These are phyloP conservation scores for Bacidia gigantensis DNA, from an alignment of 495 filamentous ascomycete genomes.

Conservation along the genomic window DNA sequence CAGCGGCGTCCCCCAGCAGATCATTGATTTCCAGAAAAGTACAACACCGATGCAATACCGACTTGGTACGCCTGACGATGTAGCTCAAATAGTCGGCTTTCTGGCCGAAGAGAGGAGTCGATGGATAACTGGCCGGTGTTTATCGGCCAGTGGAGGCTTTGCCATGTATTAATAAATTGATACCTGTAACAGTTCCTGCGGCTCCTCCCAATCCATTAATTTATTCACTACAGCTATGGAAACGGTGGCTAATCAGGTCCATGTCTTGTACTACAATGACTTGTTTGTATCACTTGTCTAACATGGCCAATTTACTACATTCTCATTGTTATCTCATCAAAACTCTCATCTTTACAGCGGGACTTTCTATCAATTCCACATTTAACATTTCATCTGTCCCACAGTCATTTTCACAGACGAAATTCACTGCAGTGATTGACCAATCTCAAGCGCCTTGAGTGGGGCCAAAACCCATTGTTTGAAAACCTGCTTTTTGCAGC, in stretches of 20 bases:
- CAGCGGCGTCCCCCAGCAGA: constrained; percentile 22
- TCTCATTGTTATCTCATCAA: too few relatives aligned
- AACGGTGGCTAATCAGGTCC: too few relatives aligned
- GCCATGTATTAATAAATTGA: constrained; percentile 16
- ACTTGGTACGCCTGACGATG: constrained; percentile 42
- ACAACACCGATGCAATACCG: constrained; percentile 31
- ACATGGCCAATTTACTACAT: too few relatives aligned
- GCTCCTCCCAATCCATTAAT: not conserved
- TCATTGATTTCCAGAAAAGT: constrained; percentile 24
- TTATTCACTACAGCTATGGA: too few relatives aligned
- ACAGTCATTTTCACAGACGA: too few relatives aligned
- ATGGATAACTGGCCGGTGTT: constrained; percentile 47
- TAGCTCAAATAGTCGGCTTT: constrained; percentile 41
- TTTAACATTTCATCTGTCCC: too few relatives aligned
- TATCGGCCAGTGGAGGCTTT: constrained; percentile 43
- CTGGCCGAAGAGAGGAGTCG: constrained; percentile 31
- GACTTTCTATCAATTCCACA: too few relatives aligned
- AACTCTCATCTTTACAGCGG: too few relatives aligned
- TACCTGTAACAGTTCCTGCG: not conserved
- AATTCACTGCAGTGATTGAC: too few relatives aligned
- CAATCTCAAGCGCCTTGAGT: too few relatives aligned
- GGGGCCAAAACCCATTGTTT: not conserved
- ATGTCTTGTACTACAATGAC: too few relatives aligned
- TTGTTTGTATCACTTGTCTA: too few relatives aligned
- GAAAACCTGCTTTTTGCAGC: not conserved